Evolutionary conservation across 73 alveolate species (phyloP), one percentile per base, ranked within the genome.

Genomic region (Uronychia binucleata): DNA sequence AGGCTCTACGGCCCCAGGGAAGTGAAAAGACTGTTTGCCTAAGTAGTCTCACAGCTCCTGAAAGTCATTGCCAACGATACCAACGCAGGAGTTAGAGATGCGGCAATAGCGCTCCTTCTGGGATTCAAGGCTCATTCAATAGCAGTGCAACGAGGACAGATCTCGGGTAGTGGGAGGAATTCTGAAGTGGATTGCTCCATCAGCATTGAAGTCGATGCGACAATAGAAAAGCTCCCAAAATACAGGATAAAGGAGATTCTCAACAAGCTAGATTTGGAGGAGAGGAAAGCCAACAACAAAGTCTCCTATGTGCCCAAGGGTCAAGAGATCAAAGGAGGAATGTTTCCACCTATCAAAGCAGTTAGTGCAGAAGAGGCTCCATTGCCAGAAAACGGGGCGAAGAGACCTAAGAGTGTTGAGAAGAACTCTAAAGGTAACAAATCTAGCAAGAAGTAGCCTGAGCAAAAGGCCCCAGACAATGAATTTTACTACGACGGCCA

Each of bases 21-120:
- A 19, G 59, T 79, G 0, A 34, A 26, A 30, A 57, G 78, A 57
- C 14, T 79, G 58, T 79, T 79, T 78, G 28, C 60, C 1, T 26
- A 79, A 0, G 28, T 79, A 26, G 46, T 26, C 34, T 33, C 34
- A 30, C 86, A 77, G 27, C 34, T 79, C 13, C 78, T 34, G 11
- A 58, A 31, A 8, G 31, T 89, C 30, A 77, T 89, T 32, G 31
- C 75, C 26, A 89, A 78, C 32, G 95, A 89, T 30, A 83, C 84
- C 14, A 77, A 74, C 57, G 86, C 87, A 1, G 86, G 84, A 58
- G 95, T 89, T 25, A 89, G 95, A 78, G 95, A 89, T 28, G 89
- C 90, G 25, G 95, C 91, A 60, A 75, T 89, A 19, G 27, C 83
- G 11, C 30, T 89, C 13, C 81, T 89, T 0, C 34, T 77, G 13